phyloP scores from a whole-genome alignment of 345 rosid genomes.

The Melaleuca quinquenervia region DNA sequence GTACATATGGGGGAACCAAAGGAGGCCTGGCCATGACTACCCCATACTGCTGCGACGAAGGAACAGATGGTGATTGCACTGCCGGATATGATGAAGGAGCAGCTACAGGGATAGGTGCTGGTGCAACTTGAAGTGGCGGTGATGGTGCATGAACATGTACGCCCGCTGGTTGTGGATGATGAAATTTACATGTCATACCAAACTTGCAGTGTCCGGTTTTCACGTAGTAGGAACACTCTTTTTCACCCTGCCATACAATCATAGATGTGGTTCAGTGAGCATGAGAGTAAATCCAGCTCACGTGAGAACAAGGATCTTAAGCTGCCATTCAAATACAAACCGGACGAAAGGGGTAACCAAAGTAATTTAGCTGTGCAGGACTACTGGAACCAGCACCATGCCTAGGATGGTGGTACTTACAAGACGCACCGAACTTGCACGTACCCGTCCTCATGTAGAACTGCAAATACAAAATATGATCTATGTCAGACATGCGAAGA shows the following conservation, averaged over 20 bases:
- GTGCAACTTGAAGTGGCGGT: slow-evolving; percentile 30
- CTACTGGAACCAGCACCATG: slow-evolving; percentile 50
- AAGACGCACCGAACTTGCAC: slow-evolving; percentile 89
- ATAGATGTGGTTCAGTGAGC: neutral
- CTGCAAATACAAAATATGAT: slow-evolving; percentile 29
- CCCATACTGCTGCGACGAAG: slow-evolving; percentile 68
- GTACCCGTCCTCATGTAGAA: slow-evolving; percentile 79
- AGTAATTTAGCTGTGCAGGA: slow-evolving; percentile 41
- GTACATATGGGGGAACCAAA: slow-evolving; percentile 56
- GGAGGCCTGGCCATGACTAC: slow-evolving; percentile 66
- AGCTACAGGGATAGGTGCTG: slow-evolving; percentile 26
- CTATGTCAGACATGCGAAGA: neutral
- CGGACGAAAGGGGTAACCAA: slow-evolving; percentile 83
- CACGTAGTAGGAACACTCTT: slow-evolving; percentile 78
- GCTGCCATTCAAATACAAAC: slow-evolving; percentile 29
- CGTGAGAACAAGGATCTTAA: neutral
- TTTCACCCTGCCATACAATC: slow-evolving; percentile 56
- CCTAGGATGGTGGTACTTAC: slow-evolving; percentile 90
- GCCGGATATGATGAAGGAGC: slow-evolving; percentile 35
- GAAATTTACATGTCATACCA: slow-evolving; percentile 71
- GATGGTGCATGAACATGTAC: slow-evolving; percentile 39
- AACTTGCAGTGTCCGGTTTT: slow-evolving; percentile 92
- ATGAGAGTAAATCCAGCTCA: neutral
- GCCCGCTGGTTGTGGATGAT: slow-evolving; percentile 67
- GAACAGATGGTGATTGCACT: slow-evolving; percentile 46